Evolutionary conservation across 805 yeast species (phyloP), one percentile per base, ranked within the genome.

Genomic region (Phaffomyces opuntiae): DNA sequence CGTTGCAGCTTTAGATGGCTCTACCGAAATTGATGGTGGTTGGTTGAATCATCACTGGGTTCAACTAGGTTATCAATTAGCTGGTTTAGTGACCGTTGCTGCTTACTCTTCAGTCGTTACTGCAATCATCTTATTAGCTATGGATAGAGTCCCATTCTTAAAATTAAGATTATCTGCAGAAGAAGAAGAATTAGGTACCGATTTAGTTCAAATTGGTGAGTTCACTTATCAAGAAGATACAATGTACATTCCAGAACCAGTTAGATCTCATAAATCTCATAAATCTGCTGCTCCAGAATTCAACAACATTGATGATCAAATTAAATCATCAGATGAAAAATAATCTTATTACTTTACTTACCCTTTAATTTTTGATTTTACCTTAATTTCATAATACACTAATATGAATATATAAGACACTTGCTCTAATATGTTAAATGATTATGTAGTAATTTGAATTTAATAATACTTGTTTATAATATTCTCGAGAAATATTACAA

Each of bases 201-300:
- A 90, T 67, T 74, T 82, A 50, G 80, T 87, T 17, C 88, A 89
- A 72, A 87, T 88, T 60, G 96, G 96, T 55, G 97, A 89, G 66
- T 80, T 78, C 63, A 85, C 93, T 49, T 86, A 69, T 55, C 69
- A 67, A 47, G 87, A 81, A 53, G 81, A 80, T 38, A 77, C 74
- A 46, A 74, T 73, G 52, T 84, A 73, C 66, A 79, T 84, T 45
- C 80, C 88, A 53, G 89, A 84, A 69, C 93, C 93, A 52, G 72
- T 83, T 49, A 80, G 90, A 70, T 80, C 87, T 48, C 64, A 65
- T 56, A 54, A 64, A 55, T 53, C 68, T 16, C 12, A 17, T 14
- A 32, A 32, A 32, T 60, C 66, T 38, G 58, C 59, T 29, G 58
- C 56, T 43, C 54, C 52, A 39, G 49, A 53, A 24, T 53, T 50